These are phyloP conservation scores for Phlebopus sp. DNA, from an alignment of 1,284 basidiomycete species.

Conservation along the genomic window DNA sequence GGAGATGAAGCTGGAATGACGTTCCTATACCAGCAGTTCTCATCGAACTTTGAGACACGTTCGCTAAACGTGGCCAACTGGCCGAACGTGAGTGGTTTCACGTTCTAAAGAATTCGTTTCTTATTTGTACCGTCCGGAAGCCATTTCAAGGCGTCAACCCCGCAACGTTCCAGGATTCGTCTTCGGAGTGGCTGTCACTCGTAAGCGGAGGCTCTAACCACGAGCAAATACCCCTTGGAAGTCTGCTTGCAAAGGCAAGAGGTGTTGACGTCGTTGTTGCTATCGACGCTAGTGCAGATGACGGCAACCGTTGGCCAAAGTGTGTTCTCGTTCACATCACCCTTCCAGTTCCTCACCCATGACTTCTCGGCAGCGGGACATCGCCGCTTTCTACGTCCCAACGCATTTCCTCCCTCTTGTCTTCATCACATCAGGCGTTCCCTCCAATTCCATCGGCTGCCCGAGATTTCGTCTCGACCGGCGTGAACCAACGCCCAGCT, in stretches of 20 bases:
- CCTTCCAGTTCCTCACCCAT: neutral
- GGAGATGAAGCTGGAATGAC: constrained; percentile 40
- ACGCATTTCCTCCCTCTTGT: constrained; percentile 45
- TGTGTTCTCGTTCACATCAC: constrained; percentile 30
- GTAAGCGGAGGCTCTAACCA: constrained; percentile 59
- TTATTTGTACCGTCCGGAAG: constrained; percentile 18
- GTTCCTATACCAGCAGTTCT: constrained; percentile 45
- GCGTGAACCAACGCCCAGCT: constrained; percentile 65
- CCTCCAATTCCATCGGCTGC: constrained; percentile 57
- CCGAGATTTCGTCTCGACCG: constrained; percentile 57
- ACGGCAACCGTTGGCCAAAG: constrained; percentile 65
- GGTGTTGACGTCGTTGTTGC: constrained; percentile 68
- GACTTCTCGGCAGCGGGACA: constrained; percentile 43
- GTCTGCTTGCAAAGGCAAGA: constrained; percentile 62
- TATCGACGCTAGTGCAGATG: constrained; percentile 64
- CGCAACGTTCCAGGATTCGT: constrained; percentile 46
- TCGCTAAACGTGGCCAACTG: constrained; percentile 65
- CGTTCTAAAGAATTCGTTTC: neutral
- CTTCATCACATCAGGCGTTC: constrained; percentile 56
- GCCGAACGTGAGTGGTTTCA: constrained; percentile 46
- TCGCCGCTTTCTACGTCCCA: constrained; percentile 39
- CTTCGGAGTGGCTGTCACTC: constrained; percentile 50
- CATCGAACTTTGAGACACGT: constrained; percentile 44
- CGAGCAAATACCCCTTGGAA: constrained; percentile 66
- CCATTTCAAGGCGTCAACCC: constrained; percentile 52